Conservation (phyloP, 208 protist species). For the Giardia muris region DNA sequence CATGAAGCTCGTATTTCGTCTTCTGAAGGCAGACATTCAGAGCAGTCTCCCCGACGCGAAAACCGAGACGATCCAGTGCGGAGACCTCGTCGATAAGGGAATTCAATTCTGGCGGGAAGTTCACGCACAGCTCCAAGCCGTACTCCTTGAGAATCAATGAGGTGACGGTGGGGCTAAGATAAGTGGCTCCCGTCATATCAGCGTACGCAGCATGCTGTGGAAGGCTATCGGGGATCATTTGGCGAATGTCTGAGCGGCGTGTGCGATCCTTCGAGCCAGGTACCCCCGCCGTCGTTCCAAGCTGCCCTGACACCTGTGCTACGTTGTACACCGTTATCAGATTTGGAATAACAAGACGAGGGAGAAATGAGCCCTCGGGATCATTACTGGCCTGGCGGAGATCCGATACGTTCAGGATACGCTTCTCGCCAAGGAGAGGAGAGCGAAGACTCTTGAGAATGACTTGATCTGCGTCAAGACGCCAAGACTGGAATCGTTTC, state of each 20-base stretch:
- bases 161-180: neutral
- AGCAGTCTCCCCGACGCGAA: neutral
- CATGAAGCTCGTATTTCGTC: neutral
- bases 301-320: neutral
- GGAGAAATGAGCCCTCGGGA: neutral
- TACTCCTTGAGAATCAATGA: neutral
- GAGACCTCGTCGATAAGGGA: slow-evolving; percentile 13
- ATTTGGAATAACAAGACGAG: neutral
- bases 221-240: neutral
- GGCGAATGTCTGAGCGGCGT: neutral
- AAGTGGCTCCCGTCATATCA: slow-evolving; percentile 11
- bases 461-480: neutral
- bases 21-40: neutral
- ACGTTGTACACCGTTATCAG: neutral
- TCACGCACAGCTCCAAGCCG: slow-evolving; percentile 8
- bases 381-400: neutral
- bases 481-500: neutral
- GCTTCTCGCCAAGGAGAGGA: slow-evolving; percentile 25
- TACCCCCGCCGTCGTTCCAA: neutral
- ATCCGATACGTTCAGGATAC: neutral
- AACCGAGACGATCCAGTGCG: neutral
- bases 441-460: slow-evolving; percentile 2
- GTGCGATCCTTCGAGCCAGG: neutral
- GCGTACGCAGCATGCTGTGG: neutral
- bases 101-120: neutral